Evolutionary conservation across 2,329 filamentous ascomycete species (phyloP), one percentile per base, ranked within the genome.

Genomic region (Pseudogymnoascus sp.): DNA sequence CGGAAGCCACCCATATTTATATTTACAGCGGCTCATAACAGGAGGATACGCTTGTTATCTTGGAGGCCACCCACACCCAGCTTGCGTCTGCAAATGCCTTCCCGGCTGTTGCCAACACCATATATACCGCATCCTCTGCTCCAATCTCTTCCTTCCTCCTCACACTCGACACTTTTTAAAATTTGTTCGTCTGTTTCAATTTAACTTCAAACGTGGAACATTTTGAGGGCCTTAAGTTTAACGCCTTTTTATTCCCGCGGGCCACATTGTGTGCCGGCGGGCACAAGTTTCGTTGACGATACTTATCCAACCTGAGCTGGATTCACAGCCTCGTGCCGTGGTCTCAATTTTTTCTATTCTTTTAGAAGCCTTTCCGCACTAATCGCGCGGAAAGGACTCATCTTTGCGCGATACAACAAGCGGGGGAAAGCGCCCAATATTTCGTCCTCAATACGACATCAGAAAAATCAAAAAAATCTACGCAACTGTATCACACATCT

Each of bases 331-430:
- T 19, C 7, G 7, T 31, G 28, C 7, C 28, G 28, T 31, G 28
- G 28, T 28, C 6, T 1, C 6, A 28, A 1, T 28, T 28, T 28
- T 4, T 28, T 11, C 37, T 14, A 6, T 22, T 14, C 6, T 33
- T 24, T 14, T 10, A 31, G 28, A 16, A 19, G 0, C n/a, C 28
- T 59, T 60, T 62, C 60, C 12, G 35, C 31, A 19, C 41, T 26
- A 50, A 16, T 62, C 60, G 61, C 60, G 61, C 59, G 65, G 33
- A 62, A 62, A 63, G 43, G 43, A 14, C 19, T 64, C 31, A 61
- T 63, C 63, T 64, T 66, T 63, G 61, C 65, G 63, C 65, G 53
- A 19, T 50, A 63, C 38, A 33, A 33, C 19, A 2, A 19, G 19
- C 19, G 19, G 19, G 19, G 19, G 31, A 33, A 11, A 33, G 10